A percentile compares a stretch with the other conserved stretches of the same genome.
Evolutionary conservation across 805 yeast genomes (phyloP).

Genomic region (Schwanniomyces yamadae): DNA sequence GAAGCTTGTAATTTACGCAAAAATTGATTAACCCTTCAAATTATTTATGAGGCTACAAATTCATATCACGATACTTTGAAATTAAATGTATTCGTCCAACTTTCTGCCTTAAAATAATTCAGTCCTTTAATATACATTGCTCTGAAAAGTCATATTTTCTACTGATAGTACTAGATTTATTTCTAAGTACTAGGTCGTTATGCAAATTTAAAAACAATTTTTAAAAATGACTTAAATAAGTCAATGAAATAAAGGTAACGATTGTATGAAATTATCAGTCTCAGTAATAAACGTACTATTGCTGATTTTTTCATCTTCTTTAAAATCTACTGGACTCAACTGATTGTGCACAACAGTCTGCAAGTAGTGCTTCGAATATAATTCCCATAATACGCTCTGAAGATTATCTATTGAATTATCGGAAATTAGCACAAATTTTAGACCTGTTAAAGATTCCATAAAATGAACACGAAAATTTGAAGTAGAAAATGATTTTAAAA

Average conservation of each 20-base stretch:
- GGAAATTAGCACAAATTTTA: slow-evolving; percentile 72
- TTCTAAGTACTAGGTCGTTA: too few species aligned
- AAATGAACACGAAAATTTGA: slow-evolving; percentile 77
- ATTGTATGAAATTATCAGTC: slow-evolving; percentile 47
- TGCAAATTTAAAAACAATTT: not conserved
- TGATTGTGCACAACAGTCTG: slow-evolving; percentile 60
- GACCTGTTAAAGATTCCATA: slow-evolving; percentile 74
- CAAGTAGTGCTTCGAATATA: slow-evolving; percentile 60
- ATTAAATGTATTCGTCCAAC: too few species aligned
- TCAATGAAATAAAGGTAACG: slow-evolving; percentile 17
- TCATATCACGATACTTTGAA: too few species aligned
- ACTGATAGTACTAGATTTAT: too few species aligned
- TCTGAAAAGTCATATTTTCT: too few species aligned
- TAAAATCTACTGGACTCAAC: slow-evolving; percentile 55
- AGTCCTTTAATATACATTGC: too few species aligned
- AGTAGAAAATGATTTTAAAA: slow-evolving; percentile 60
- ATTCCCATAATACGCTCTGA: slow-evolving; percentile 52
- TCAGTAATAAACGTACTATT: slow-evolving; percentile 56
- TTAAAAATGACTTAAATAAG: not conserved
- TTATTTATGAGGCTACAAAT: too few species aligned
- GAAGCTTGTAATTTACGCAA: too few species aligned
- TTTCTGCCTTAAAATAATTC: too few species aligned
- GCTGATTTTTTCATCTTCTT: slow-evolving; percentile 49
- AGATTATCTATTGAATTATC: slow-evolving; percentile 60
- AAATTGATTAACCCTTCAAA: too few species aligned